A percentile compares a stretch with the other conserved stretches of the same genome.
phyloP scores from a whole-genome alignment of 139 green algal genomes.

The Chlorella sorokiniana region DNA sequence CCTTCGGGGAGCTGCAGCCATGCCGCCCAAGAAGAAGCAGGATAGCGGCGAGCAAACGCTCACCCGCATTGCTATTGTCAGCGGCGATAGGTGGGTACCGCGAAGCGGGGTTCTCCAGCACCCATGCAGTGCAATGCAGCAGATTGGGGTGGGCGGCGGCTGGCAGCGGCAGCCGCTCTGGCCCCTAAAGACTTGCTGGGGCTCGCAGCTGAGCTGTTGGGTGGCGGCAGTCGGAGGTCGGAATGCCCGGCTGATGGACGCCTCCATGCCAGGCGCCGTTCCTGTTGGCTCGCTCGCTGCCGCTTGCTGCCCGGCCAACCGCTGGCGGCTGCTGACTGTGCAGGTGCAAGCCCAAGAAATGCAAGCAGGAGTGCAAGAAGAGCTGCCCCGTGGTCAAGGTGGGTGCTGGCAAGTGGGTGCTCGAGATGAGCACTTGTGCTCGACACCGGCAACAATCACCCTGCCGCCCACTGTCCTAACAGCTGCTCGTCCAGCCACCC shows the following conservation, averaged over 20 bases:
- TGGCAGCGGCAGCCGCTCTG: background rate
- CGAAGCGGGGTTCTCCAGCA: background rate
- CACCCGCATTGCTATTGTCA: constrained; percentile 98
- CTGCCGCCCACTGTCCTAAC: too few species aligned
- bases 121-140: background rate
- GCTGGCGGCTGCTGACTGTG: background rate
- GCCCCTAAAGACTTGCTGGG: too few species aligned
- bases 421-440: background rate
- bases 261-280: too few species aligned
- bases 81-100: constrained; percentile 74
- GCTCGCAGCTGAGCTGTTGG: background rate
- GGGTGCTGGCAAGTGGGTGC: constrained; percentile 46
- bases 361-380: constrained; percentile 99
- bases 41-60: constrained; percentile 78
- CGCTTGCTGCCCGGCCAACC: too few species aligned
- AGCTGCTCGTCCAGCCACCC: too few species aligned
- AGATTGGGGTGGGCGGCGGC: background rate
- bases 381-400: constrained; percentile 98
- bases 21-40: constrained; percentile 81
- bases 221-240: background rate
- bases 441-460: too few species aligned
- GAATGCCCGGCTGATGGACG: too few species aligned
- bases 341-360: constrained; percentile 99
- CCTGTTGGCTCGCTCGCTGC: too few species aligned
- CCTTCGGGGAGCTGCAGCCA: constrained; percentile 27